phyloP scores from a whole-genome alignment of 225 moss, liverwort and hornwort genomes.

The Takakia lepidozioides region DNA sequence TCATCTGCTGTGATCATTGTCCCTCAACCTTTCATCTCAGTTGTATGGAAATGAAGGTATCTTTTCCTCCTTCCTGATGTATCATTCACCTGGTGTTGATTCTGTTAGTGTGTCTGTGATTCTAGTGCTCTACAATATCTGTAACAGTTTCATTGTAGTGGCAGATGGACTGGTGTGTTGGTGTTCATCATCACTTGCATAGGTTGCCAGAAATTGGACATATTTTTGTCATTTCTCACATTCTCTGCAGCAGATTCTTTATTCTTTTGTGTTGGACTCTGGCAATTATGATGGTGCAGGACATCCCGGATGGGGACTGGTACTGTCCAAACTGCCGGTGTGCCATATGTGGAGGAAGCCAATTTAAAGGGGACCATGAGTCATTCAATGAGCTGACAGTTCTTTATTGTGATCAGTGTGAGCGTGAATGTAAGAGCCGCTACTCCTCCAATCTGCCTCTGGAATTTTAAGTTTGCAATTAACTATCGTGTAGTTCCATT shows the following conservation, averaged over 20 bases:
- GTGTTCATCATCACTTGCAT: too few species aligned
- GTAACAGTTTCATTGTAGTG: too few species aligned
- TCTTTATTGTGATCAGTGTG: slow-evolving; percentile 84
- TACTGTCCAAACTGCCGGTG: slow-evolving; percentile 96
- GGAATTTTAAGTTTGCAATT: too few species aligned
- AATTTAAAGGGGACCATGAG: slow-evolving; percentile 60
- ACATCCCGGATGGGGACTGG: slow-evolving; percentile 82
- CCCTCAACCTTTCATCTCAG: slow-evolving; percentile 78
- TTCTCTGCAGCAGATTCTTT: too few species aligned
- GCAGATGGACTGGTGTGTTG: too few species aligned
- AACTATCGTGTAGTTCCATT: too few species aligned
- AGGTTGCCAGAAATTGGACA: too few species aligned
- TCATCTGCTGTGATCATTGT: slow-evolving; percentile 93
- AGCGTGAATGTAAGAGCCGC: slow-evolving; percentile 78
- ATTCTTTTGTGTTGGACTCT: slow-evolving; percentile 1
- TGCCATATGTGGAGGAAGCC: slow-evolving; percentile 72
- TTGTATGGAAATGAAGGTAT: slow-evolving; percentile 86
- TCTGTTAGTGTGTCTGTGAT: neutral
- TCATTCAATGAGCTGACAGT: slow-evolving; percentile 69
- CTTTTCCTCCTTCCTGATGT: too few species aligned
- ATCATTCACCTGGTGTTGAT: neutral
- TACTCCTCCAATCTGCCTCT: too few species aligned
- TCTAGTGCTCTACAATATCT: too few species aligned
- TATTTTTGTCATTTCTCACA: too few species aligned
- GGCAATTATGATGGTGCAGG: slow-evolving; percentile 33